phyloP scores from a whole-genome alignment of 2,329 filamentous ascomycete species.

The Aureobasidium sp. region DNA sequence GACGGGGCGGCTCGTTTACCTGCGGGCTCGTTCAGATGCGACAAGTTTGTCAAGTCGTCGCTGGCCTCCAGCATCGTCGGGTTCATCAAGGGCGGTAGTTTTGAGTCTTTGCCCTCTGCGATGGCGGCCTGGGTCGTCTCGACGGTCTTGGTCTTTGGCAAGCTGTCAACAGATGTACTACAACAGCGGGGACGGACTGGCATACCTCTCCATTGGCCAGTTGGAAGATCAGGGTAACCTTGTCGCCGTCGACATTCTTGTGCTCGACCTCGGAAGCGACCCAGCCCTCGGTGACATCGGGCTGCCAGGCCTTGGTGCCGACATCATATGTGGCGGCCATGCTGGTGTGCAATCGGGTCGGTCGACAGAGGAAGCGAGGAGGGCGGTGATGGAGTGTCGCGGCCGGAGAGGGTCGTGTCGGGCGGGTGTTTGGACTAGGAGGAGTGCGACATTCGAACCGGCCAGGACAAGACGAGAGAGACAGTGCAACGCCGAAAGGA shows the following conservation, averaged over 20 bases:
- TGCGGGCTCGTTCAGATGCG: constrained; percentile 95
- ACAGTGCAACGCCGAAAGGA: too few relatives aligned
- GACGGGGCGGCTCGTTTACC: constrained; percentile 48
- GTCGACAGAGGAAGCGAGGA: not conserved
- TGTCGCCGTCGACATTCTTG: constrained; percentile 76
- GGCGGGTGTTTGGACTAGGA: too few relatives aligned
- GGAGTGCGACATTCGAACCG: too few relatives aligned
- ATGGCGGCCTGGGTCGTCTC: constrained; percentile 71
- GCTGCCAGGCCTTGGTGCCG: constrained; percentile 97
- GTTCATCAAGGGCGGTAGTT: constrained; percentile 92
- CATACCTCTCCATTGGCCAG: constrained; percentile 88
- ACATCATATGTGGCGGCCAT: constrained; percentile 97
- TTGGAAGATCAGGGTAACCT: constrained; percentile 79
- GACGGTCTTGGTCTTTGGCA: constrained; percentile 66
- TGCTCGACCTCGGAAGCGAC: constrained; percentile 88
- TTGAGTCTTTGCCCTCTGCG: constrained; percentile 67
- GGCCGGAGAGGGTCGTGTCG: constrained; percentile 6
- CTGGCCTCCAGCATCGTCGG: constrained; percentile 96
- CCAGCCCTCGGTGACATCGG: constrained; percentile 93
- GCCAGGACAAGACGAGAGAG: too few relatives aligned
- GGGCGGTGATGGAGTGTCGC: not conserved
- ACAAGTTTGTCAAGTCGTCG: constrained; percentile 94
- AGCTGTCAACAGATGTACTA: not conserved
- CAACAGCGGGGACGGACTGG: not conserved
- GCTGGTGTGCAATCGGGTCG: constrained; percentile 21